phyloP scores from a whole-genome alignment of 1,139 yeast genomes.

The Blastobotrys apis region DNA sequence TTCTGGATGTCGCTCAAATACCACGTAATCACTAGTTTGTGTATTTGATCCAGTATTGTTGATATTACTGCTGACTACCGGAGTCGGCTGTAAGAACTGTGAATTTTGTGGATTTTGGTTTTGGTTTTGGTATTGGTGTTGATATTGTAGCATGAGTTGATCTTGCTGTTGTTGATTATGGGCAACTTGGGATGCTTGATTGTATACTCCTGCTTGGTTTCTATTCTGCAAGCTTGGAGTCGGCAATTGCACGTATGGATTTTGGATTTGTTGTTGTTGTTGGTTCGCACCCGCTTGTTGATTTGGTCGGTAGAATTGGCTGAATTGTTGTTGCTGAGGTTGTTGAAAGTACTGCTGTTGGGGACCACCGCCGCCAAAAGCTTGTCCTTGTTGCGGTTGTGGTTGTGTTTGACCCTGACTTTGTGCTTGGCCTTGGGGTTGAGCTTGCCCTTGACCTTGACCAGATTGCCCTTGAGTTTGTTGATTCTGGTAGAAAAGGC shows the following conservation, averaged over 20 bases:
- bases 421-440: constrained; percentile 1
- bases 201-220: constrained; percentile 13
- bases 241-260: constrained; percentile 11
- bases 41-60: constrained; percentile 13
- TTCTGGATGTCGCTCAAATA: constrained; percentile 85
- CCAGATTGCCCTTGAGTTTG: constrained; percentile 3
- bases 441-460: too few species aligned
- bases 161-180: constrained; percentile 14
- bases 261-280: constrained; percentile 13
- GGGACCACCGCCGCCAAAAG: too few species aligned
- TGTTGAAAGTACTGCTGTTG: constrained; percentile 8
- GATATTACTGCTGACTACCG: constrained; percentile 19
- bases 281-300: constrained; percentile 13
- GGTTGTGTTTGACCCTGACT: constrained; percentile 11
- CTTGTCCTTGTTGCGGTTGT: constrained; percentile 2
- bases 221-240: constrained; percentile 16
- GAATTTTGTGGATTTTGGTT: constrained; percentile 14
- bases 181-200: constrained; percentile 14
- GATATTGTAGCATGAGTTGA: constrained; percentile 7
- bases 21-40: constrained; percentile 45
- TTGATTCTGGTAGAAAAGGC: constrained; percentile 22
- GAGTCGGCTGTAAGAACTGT: constrained; percentile 16
- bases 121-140: constrained; percentile 7
- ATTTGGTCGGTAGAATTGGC: constrained; percentile 4
- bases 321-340: constrained; percentile 11